Base-by-base conservation (phyloP, 768 basidiomycete species). In the Podaxis sp. region DNA sequence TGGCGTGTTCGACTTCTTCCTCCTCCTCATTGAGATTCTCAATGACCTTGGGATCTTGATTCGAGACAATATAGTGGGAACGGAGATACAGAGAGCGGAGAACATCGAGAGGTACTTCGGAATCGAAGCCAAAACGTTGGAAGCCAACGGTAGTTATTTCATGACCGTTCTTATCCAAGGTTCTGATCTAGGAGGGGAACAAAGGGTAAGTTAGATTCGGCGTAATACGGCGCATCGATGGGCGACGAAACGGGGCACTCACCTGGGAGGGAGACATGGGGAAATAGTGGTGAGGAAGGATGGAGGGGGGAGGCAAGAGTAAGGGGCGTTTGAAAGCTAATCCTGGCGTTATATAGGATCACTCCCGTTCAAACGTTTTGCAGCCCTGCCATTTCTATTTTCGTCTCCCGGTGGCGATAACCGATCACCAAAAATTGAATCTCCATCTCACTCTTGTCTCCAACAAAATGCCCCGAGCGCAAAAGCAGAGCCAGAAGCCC, bases 21-120 rank as follows among this genome's bases (percentile, higher is more conserved):
- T 71, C 72, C 39, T 81, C 77, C 4, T 79, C 70, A 28, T 79
- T 75, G 40, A 77, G 69, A 24, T 77, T 70, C 49, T 76, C 70
- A 13, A 70, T 68, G 57, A 66, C 70, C 30, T 71, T 74, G 15
- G 70, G 66, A 40, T 78, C 72, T 42, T 71, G 67, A 7, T 78
- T 77, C 28, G 82, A 79, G 36, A 81, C 72, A 58, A 87, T 82
- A 68, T 92, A 93, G 76, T 92, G 90, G 8, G 91, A 83, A 11
- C 92, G 87, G 46, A 97, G 84, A 77, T 96, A 96, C 52, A 97
- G 83, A n/a, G 89, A 86, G 56, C 95, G 90, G 58, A 96, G 85
- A 67, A 84, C 79, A 66, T 94, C 89, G 68, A 95, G 75, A 63
- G 89, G 73, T 65, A 95, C 92, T 69, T 89, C 86, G 68, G 89